A percentile compares a stretch with the other conserved stretches of the same genome.
These are phyloP conservation scores for Phytophthora pseudosyringae DNA, from an alignment of 352 stramenopile species.

Conservation along the genomic window DNA sequence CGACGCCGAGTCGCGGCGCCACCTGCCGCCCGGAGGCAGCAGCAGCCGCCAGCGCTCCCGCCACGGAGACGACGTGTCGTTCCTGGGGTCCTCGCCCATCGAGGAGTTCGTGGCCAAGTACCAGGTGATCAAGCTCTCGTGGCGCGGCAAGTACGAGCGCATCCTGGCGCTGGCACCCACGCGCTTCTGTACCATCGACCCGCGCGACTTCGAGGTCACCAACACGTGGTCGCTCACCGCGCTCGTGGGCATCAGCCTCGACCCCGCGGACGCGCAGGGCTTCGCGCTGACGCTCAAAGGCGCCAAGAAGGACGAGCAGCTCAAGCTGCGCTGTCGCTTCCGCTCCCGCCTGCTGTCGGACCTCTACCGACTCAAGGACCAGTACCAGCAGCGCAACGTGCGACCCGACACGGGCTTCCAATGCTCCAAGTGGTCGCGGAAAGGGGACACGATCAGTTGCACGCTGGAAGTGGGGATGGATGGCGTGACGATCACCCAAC, in stretches of 20 bases:
- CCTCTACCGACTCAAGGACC: conserved; percentile 73
- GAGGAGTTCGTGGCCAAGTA: conserved; percentile 89
- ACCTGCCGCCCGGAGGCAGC: conserved; percentile 7
- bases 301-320: conserved; percentile 84
- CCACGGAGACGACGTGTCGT: conserved; percentile 12
- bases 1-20: conserved; percentile 32
- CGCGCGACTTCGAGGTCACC: conserved; percentile 87
- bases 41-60: conserved; percentile 14
- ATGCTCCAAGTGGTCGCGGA: conserved; percentile 74
- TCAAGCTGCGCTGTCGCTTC: conserved; percentile 83
- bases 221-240: conserved; percentile 84
- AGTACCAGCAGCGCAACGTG: conserved; percentile 46
- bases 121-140: conserved; percentile 84
- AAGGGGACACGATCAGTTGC: conserved; percentile 49
- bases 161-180: conserved; percentile 82
- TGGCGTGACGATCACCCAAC: conserved; percentile 49
- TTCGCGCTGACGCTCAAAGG: conserved; percentile 75
- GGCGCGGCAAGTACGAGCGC: conserved; percentile 88
- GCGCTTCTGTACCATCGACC: conserved; percentile 88
- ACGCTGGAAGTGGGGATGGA: conserved; percentile 68
- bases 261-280: conserved; percentile 59
- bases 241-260: conserved; percentile 63
- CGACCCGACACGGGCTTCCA: conserved; percentile 48
- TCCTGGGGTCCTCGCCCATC: conserved; percentile 49
- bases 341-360: conserved; percentile 80